Evolutionary conservation across 257 asterid species (phyloP).

Genomic region (Prunella vulgaris): DNA sequence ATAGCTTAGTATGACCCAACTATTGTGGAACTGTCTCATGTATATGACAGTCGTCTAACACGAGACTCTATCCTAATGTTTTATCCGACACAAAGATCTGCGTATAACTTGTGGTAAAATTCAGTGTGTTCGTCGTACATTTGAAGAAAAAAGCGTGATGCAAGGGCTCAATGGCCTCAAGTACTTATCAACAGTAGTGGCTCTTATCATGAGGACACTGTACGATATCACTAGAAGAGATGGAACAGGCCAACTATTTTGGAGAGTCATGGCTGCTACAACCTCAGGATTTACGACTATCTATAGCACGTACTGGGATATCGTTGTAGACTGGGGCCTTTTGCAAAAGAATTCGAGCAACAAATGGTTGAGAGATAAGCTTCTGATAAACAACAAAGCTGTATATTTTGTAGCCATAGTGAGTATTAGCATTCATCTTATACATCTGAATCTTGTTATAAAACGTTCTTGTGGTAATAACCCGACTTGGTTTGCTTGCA

Average conservation of each 20-base stretch:
- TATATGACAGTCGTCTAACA: too few relatives aligned
- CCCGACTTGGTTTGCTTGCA: constrained; percentile 21
- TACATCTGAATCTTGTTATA: too few relatives aligned
- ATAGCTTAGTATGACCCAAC: too few relatives aligned
- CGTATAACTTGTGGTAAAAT: not conserved
- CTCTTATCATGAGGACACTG: constrained; percentile 51
- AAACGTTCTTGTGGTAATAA: too few relatives aligned
- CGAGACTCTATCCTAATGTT: not conserved
- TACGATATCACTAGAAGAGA: constrained; percentile 28
- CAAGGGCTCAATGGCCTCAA: constrained; percentile 57
- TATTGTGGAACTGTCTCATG: too few relatives aligned
- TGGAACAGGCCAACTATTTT: not conserved
- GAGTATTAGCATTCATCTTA: constrained; percentile 15
- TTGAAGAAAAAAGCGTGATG: constrained; percentile 42
- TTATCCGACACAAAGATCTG: not conserved
- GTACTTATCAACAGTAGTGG: constrained; percentile 59
- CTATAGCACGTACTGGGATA: constrained; percentile 70
- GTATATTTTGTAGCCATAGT: constrained; percentile 73
- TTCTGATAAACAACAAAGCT: constrained; percentile 46
- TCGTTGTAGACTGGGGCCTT: constrained; percentile 74
- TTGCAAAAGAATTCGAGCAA: constrained; percentile 49
- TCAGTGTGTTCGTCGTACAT: constrained; percentile 62
- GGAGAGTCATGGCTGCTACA: constrained; percentile 48
- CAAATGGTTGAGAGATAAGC: constrained; percentile 77
- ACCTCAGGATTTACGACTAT: constrained; percentile 57